phyloP scores from a whole-genome alignment of 1,139 yeast species.

The Scheffersomyces stambukii region DNA sequence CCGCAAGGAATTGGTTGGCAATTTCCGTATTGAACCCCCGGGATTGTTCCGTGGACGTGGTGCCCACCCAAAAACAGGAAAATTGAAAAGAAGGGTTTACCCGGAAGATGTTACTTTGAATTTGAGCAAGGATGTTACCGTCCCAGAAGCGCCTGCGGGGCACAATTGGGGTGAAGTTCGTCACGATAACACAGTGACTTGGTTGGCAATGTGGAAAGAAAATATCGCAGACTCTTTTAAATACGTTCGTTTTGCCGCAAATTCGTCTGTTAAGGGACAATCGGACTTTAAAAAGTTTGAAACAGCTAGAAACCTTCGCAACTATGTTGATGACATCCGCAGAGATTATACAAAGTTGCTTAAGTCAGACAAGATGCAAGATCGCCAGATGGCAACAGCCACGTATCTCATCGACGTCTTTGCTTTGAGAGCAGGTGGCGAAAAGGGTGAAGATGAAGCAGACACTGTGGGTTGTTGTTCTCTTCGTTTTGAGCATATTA shows the following conservation, averaged over 20 bases:
- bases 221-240: conserved; percentile 80
- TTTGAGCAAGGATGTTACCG: conserved; percentile 63
- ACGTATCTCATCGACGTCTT: conserved; percentile 90
- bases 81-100: conserved; percentile 70
- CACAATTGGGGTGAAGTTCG: conserved; percentile 87
- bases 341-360: conserved; percentile 68
- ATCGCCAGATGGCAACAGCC: conserved; percentile 91
- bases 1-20: conserved; percentile 87
- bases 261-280: conserved; percentile 85
- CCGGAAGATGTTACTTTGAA: conserved; percentile 91
- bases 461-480: conserved; percentile 99
- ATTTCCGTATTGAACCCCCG: conserved; percentile 93
- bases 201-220: conserved; percentile 98
- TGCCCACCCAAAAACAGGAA: conserved; percentile 94
- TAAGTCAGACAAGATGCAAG: conserved; percentile 74
- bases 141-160: conserved; percentile 85
- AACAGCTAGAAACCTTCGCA: conserved; percentile 80
- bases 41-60: conserved; percentile 96
- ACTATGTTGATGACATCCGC: conserved; percentile 70
- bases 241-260: conserved; percentile 89
- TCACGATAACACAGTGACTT: conserved; percentile 87
- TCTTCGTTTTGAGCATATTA: conserved; percentile 81
- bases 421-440: conserved; percentile 98
- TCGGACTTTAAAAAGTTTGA: conserved; percentile 90
- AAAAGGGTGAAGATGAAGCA: conserved; percentile 95